Base-by-base conservation (phyloP, 306 rosid genomes). In the Trifolium fragiferum region DNA sequence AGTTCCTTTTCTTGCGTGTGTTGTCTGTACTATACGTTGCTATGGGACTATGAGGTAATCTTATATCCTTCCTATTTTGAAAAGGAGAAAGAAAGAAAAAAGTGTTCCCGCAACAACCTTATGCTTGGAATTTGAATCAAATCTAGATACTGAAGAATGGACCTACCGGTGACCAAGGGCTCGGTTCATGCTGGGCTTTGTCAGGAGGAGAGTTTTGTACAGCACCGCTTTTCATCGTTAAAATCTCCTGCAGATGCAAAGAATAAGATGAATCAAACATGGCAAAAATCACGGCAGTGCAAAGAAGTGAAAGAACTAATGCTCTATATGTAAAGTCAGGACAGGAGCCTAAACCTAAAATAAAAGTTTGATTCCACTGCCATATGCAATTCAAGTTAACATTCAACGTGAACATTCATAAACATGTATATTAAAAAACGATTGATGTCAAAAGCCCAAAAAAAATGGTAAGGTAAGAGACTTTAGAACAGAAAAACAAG, bases 141-240 rank as follows among this genome's bases (percentile, higher is more conserved):
- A 73, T 68, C 57, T 14, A 70, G 30, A 81, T 41, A 57, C 49
- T 23, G 50, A 60, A 81, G 69, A 20, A 68, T 30, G 67, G 66
- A 11, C 90, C 50, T 86, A 94, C 96, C 92, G 97, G 98, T 9
- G 96, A 94, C 94, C 97, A 94, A 75, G 98, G 98, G 75, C 93
- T 82, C 33, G 85, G 93, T 81, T 86, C 90, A 1, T 83, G 92
- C 76, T 86, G 89, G 76, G 85, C 76, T 82, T 90, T 94, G 46
- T 94, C 90, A 0, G 92, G 88, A 35, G 98, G 98, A 76, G 97
- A 91, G 66, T 94, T 83, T 87, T 91, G 96, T 20, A 94, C 96
- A 19, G 97, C 95, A 4, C 98, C 98, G 20, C 95, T 59, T 84
- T 94, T 94, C 77, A 72, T 83, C 25, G 93, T 87, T 62, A 91